A percentile compares a stretch with the other conserved stretches of the same genome.
Evolutionary conservation across 495 filamentous ascomycete genomes (phyloP).

Genomic region (Neurospora cerealis): DNA sequence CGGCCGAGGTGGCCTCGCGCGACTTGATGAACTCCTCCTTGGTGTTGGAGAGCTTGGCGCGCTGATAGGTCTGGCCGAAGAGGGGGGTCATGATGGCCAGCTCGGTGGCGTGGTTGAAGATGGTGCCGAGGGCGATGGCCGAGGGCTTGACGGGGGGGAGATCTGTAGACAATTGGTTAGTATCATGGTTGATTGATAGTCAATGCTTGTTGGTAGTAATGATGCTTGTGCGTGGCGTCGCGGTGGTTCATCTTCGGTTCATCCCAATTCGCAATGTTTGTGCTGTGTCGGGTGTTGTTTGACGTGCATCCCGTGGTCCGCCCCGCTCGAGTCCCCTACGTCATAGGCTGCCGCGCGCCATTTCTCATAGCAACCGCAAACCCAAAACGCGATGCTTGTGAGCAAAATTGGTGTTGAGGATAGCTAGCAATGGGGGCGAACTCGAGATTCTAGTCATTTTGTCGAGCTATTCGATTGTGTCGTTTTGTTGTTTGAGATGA

Average conservation of each 20-base stretch:
- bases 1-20: constrained; percentile 81
- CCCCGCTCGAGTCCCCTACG: neutral
- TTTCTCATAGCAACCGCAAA: neutral
- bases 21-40: constrained; percentile 95
- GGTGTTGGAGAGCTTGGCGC: constrained; percentile 79
- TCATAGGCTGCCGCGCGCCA: neutral
- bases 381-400: neutral
- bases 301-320: neutral
- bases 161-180: constrained; percentile 38
- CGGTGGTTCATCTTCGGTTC: neutral
- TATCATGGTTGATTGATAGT: neutral
- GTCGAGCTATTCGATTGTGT: neutral
- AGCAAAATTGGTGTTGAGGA: neutral
- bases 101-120: constrained; percentile 75
- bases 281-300: neutral
- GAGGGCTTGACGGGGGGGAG: constrained; percentile 96
- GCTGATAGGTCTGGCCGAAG: constrained; percentile 93
- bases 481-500: neutral
- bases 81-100: constrained; percentile 67
- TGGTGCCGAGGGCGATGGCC: constrained; percentile 87
- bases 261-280: neutral
- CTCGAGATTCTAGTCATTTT: neutral
- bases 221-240: neutral
- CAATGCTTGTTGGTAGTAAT: neutral
- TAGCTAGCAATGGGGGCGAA: neutral